Evolutionary conservation across 2,329 filamentous ascomycete genomes (phyloP), one percentile per base, ranked within the genome.

Genomic region (Harringtonia lauricola): DNA sequence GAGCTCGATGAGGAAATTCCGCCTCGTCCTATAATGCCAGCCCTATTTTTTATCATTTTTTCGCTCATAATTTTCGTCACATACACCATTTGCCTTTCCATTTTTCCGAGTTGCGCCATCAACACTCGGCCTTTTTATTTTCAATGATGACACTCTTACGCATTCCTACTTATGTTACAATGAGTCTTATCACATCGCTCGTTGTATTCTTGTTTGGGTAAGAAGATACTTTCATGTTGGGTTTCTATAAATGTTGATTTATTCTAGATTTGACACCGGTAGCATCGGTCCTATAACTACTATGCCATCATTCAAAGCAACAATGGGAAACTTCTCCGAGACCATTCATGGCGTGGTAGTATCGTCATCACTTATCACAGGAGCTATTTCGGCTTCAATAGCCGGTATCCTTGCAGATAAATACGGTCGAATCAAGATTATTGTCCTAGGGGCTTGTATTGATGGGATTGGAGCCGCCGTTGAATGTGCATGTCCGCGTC

Each of bases 341-440:
- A 71, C 70, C 0, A 54, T 79, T 1, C 75, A 76, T 49, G 77
- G 78, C 1, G 60, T 79, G 3, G 67, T 77, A 8, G 75, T 81
- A 15, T 80, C 77, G 0, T 71, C 70, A 0, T 72, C 80, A 38
- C 63, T 81, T 19, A 66, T 80, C 21, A 70, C 76, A 0, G 78
- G 74, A 7, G 76, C 72, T 0, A 57, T 81, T 13, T 72, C 76
- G 0, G 76, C 77, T 0, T 64, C 79, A 21, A 64, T 80, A 30
- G 74, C 76, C 0, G 70, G 78, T 2, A 64, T 70, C 36, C 61
- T 81, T 2, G 72, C 65, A 8, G 70, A 70, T 51, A 65, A 57
- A 45, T 70, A 74, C 17, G 77, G 77, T 0, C 66, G 76, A 10
- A 64, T 70, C 0, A 63, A 62, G n/a, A 64, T 67, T 0, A 72